A percentile compares a stretch with the other conserved stretches of the same genome.
Evolutionary conservation across 2,329 filamentous ascomycete genomes (phyloP).

Genomic region (Rutstroemia sydowiana): DNA sequence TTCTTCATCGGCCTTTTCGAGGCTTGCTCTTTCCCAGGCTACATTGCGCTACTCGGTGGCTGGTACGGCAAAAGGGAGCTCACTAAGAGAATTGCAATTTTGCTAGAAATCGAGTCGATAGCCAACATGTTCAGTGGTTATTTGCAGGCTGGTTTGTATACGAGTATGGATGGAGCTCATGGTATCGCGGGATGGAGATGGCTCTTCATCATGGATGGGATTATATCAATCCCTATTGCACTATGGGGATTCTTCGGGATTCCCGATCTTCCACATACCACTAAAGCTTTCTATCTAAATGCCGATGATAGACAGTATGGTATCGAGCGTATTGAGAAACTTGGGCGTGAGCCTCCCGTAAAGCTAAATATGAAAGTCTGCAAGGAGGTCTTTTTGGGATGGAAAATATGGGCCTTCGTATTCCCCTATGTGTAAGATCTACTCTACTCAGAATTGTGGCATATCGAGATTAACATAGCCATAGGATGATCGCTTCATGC

Average conservation of each 20-base stretch:
- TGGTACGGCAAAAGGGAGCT: slow-evolving; percentile 38
- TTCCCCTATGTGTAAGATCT: not conserved
- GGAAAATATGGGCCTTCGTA: slow-evolving; percentile 1
- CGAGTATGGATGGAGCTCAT: slow-evolving; percentile 31
- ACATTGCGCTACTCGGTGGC: slow-evolving; percentile 34
- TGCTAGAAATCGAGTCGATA: slow-evolving; percentile 30
- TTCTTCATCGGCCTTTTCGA: slow-evolving; percentile 20
- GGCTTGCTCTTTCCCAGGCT: slow-evolving; percentile 38
- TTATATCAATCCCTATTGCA: not conserved
- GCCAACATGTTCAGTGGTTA: slow-evolving; percentile 38
- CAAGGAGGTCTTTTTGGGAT: not conserved
- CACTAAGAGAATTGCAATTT: slow-evolving; percentile 35
- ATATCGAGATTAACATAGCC: too few relatives aligned
- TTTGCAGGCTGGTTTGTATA: slow-evolving; percentile 35
- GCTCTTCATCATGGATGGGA: slow-evolving; percentile 39
- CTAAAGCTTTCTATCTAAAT: not conserved
- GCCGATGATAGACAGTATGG: not conserved
- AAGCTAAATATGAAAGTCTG: not conserved
- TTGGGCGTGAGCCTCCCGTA: not conserved
- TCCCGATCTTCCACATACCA: not conserved
- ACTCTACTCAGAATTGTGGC: not conserved
- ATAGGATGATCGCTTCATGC: not conserved
- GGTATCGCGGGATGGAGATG: slow-evolving; percentile 36
- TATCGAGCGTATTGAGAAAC: not conserved
- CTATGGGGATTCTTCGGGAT: not conserved